These are phyloP conservation scores for Microdochium bolleyi DNA, from an alignment of 2,329 filamentous ascomycete genomes.

Conservation along the genomic window DNA sequence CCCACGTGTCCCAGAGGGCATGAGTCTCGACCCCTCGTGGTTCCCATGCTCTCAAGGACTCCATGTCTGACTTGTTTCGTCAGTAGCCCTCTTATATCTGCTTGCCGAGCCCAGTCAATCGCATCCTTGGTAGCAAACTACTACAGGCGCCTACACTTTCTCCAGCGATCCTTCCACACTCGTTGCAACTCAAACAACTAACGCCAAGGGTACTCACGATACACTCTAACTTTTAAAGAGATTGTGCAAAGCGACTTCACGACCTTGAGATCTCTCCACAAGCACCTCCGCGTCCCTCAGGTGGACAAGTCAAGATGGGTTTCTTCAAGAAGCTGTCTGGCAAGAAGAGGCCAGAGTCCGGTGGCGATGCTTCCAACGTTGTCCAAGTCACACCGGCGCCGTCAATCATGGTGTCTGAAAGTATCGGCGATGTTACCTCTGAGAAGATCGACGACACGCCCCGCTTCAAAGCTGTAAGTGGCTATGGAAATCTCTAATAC, in stretches of 20 bases:
- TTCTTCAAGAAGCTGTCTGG: not conserved
- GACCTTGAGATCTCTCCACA: not conserved
- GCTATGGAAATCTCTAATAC: not conserved
- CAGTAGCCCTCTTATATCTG: not conserved
- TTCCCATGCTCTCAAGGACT: not conserved
- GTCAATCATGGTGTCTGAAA: not conserved
- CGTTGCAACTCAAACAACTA: not conserved
- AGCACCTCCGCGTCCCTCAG: not conserved
- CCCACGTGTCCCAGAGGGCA: not conserved
- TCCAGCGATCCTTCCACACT: not conserved
- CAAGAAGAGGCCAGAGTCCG: not conserved
- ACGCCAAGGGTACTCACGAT: not conserved
- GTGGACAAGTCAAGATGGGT: not conserved
- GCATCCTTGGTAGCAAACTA: not conserved
- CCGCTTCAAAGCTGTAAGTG: constrained; percentile 11
- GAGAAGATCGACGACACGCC: not conserved
- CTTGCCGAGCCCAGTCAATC: not conserved
- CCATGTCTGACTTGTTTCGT: not conserved
- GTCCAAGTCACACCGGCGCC: not conserved
- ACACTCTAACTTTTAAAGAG: not conserved
- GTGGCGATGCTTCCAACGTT: not conserved
- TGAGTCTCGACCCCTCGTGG: not conserved
- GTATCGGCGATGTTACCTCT: not conserved
- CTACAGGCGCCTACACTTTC: not conserved
- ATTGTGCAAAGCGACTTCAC: not conserved